phyloP scores from a whole-genome alignment of 2,329 filamentous ascomycete genomes.

The Diaporthe sp. region DNA sequence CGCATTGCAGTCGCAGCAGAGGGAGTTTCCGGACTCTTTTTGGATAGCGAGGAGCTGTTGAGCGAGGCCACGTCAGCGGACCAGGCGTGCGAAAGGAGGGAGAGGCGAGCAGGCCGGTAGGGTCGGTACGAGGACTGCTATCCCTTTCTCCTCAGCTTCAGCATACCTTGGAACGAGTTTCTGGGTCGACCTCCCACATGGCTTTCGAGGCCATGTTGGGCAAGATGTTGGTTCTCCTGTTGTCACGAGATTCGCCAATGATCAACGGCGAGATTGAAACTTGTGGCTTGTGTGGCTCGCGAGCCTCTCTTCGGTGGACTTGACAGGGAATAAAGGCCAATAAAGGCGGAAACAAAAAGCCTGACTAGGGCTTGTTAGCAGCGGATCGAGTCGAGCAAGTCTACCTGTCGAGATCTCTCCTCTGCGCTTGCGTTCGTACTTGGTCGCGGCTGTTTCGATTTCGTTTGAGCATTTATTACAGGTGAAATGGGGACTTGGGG shows the following conservation, averaged over 20 bases:
- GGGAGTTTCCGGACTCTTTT: slow-evolving; percentile 88
- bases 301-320: slow-evolving; percentile 17
- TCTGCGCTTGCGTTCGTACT: neutral
- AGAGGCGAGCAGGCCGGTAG: slow-evolving; percentile 17
- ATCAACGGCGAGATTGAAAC: neutral
- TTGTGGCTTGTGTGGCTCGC: slow-evolving; percentile 39
- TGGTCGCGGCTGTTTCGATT: slow-evolving; percentile 20
- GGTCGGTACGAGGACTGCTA: neutral
- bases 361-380: neutral
- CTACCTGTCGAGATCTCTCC: neutral
- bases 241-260: neutral
- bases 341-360: neutral
- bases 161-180: slow-evolving; percentile 90
- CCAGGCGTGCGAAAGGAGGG: neutral
- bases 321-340: slow-evolving; percentile 25
- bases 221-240: slow-evolving; percentile 29
- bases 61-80: slow-evolving; percentile 37
- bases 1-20: slow-evolving; percentile 95
- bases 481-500: neutral
- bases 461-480: slow-evolving; percentile 17
- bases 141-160: neutral
- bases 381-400: neutral
- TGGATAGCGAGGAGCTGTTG: slow-evolving; percentile 88
- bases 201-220: slow-evolving; percentile 75
- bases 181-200: slow-evolving; percentile 99